phyloP scores from a whole-genome alignment of 805 yeast genomes.

The Clavispora vitiphila region DNA sequence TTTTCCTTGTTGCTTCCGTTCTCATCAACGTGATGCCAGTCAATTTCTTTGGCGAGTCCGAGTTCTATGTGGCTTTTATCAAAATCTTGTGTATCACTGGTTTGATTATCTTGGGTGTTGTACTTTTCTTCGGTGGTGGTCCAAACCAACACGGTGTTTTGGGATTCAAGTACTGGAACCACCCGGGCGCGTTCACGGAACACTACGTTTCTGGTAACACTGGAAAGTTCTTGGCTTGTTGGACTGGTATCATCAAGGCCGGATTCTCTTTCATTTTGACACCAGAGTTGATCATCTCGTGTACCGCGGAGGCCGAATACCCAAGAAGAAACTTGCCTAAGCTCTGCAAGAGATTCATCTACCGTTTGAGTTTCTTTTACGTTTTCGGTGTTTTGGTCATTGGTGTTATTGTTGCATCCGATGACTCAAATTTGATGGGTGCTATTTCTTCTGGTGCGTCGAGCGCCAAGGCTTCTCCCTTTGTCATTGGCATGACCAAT shows the following conservation, averaged over 20 bases:
- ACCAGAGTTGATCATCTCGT: conserved; percentile 24
- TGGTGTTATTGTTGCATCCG: conserved; percentile 5
- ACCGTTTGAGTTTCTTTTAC: conserved; percentile 10
- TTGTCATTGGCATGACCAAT: conserved; percentile 2
- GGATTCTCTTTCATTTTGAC: conserved; percentile 2
- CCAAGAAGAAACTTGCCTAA: conserved; percentile 57
- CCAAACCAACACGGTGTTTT: conserved; percentile 33
- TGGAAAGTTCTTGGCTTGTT: conserved; percentile 3
- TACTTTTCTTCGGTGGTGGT: conserved; percentile 35
- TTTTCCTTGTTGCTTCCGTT: conserved; percentile 39
- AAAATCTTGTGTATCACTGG: conserved; percentile 29
- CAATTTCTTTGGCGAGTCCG: conserved; percentile 32
- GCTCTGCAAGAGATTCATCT: conserved; percentile 23
- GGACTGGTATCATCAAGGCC: conserved; percentile 4
- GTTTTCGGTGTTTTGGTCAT: conserved; percentile 15
- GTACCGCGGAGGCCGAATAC: conserved; percentile 51
- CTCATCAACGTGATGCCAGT: conserved; percentile 27
- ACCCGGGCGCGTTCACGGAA: conserved; percentile 19
- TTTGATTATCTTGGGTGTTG: conserved; percentile 29
- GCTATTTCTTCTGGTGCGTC: not conserved
- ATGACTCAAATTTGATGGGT: conserved; percentile 1
- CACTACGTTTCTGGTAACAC: conserved; percentile 2
- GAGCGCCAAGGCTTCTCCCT: conserved; percentile 2
- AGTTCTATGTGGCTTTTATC: conserved; percentile 30
- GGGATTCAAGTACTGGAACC: conserved; percentile 43